phyloP scores from a whole-genome alignment of 306 rosid species.

The Cucumis hystrix region DNA sequence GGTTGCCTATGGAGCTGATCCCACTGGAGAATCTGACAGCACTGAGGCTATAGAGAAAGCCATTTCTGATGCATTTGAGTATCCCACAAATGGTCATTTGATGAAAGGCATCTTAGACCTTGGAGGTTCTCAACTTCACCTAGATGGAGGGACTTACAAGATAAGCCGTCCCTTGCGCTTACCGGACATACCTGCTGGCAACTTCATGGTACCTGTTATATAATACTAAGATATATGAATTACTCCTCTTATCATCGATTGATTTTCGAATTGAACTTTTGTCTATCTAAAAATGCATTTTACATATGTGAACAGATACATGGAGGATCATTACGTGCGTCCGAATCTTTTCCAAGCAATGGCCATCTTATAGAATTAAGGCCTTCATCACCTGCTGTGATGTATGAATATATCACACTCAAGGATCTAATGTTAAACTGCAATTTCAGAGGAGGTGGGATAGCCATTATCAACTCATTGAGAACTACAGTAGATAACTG shows the following conservation, averaged over 20 bases:
- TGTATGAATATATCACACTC: constrained; percentile 21
- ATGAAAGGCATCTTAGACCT: constrained; percentile 23
- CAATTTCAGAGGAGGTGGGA: constrained; percentile 33
- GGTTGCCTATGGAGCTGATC: constrained; percentile 28
- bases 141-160: constrained; percentile 33
- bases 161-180: constrained; percentile 25
- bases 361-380: constrained; percentile 25
- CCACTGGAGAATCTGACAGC: constrained; percentile 27
- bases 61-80: constrained; percentile 12
- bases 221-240: background rate
- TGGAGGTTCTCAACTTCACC: constrained; percentile 27
- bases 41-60: constrained; percentile 26
- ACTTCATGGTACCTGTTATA: constrained; percentile 17
- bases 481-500: constrained; percentile 30
- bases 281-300: background rate
- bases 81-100: constrained; percentile 9
- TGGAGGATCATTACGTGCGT: constrained; percentile 30
- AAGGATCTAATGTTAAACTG: constrained; percentile 31
- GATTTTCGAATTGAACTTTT: background rate
- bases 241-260: too few relatives aligned
- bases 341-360: constrained; percentile 15
- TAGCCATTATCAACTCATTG: constrained; percentile 18
- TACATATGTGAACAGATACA: constrained; percentile 16
- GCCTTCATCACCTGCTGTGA: background rate
- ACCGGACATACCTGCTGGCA: constrained; percentile 15